Evolutionary conservation across 2,329 filamentous ascomycete genomes (phyloP).

Genomic region (Elsinoe batatas): DNA sequence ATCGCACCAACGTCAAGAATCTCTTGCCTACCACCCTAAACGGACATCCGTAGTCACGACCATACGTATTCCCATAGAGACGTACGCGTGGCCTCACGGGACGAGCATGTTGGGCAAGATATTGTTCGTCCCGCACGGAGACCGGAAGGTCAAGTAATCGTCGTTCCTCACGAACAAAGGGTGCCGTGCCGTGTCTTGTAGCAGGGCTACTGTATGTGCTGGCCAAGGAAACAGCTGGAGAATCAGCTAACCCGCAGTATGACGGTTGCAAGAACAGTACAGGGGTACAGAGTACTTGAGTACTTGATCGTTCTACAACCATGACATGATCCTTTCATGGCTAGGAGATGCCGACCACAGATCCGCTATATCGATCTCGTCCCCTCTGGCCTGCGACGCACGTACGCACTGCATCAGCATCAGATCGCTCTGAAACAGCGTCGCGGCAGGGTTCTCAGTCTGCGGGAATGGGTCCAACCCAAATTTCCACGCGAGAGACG

Average conservation of each 20-base stretch:
- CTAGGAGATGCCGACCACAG: neutral
- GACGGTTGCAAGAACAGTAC: neutral
- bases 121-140: neutral
- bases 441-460: neutral
- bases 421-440: neutral
- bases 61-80: too few species aligned
- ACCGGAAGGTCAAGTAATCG: too few species aligned
- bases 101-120: neutral
- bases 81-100: too few species aligned
- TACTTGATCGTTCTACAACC: too few species aligned
- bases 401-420: neutral
- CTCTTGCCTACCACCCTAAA: too few species aligned
- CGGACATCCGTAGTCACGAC: too few species aligned
- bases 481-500: constrained; percentile 5
- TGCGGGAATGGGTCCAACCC: constrained; percentile 3
- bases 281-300: neutral
- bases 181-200: neutral
- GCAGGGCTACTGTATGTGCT: neutral
- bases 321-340: too few species aligned
- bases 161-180: neutral
- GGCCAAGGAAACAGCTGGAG: neutral
- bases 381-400: neutral
- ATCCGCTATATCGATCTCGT: neutral
- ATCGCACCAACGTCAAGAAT: neutral
- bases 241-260: neutral